Conservation (phyloP, 208 protist species). For the Trypanosoma boissoni region DNA sequence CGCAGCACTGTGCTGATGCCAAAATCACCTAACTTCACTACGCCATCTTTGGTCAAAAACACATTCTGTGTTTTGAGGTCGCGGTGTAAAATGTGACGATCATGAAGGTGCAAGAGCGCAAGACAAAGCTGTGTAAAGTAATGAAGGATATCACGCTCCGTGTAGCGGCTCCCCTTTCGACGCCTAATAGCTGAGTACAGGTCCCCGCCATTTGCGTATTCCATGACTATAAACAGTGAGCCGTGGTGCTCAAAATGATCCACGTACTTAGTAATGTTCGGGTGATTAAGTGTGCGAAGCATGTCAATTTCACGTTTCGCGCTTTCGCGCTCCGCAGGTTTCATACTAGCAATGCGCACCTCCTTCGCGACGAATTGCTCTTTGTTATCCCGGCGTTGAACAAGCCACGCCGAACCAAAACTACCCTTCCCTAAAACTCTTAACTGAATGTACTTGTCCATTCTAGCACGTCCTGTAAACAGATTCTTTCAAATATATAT, state of each 20-base stretch:
- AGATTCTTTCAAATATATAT: too few relatives aligned
- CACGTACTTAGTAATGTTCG: conserved; percentile 90
- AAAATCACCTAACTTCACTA: conserved; percentile 92
- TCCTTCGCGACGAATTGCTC: conserved; percentile 90
- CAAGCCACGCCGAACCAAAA: conserved; percentile 89
- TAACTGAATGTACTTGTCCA: conserved; percentile 85
- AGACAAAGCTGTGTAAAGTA: conserved; percentile 86
- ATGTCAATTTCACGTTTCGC: conserved; percentile 90
- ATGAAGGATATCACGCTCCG: conserved; percentile 78
- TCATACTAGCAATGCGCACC: conserved; percentile 70
- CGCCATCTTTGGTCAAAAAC: conserved; percentile 79
- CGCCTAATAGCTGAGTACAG: conserved; percentile 85
- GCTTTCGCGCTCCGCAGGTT: conserved; percentile 72
- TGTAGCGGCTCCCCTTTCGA: conserved; percentile 58
- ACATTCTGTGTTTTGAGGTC: conserved; percentile 92
- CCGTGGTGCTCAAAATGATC: conserved; percentile 81
- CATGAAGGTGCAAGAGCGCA: conserved; percentile 82
- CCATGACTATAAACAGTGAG: conserved; percentile 91
- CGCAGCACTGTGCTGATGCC: conserved; percentile 90
- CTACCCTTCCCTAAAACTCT: conserved; percentile 90
- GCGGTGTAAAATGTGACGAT: conserved; percentile 83
- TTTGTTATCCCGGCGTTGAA: conserved; percentile 74
- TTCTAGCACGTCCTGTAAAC: too few relatives aligned
- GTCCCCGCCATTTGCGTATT: conserved; percentile 90
- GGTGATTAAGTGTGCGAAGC: conserved; percentile 79